These are phyloP conservation scores for Tanozyma kutaoensis DNA, from an alignment of 805 yeast genomes.

Conservation along the genomic window DNA sequence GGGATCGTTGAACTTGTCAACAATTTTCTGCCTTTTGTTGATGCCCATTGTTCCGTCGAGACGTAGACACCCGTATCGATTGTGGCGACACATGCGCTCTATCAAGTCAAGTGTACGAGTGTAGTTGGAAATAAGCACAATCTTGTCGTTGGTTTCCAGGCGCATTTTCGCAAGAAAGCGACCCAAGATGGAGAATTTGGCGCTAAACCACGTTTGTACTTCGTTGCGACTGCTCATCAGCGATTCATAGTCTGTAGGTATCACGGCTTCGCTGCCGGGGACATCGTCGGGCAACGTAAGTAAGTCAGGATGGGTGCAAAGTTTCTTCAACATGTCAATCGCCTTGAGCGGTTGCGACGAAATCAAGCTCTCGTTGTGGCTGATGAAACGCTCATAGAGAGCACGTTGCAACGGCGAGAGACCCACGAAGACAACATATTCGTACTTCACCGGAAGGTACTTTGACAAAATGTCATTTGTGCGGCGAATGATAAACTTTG, in stretches of 20 bases:
- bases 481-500: constrained; percentile 84
- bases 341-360: constrained; percentile 79
- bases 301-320: constrained; percentile 90
- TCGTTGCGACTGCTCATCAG: constrained; percentile 42
- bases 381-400: constrained; percentile 61
- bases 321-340: constrained; percentile 75
- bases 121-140: constrained; percentile 87
- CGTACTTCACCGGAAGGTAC: constrained; percentile 90
- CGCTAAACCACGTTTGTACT: constrained; percentile 71
- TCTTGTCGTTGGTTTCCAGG: constrained; percentile 81
- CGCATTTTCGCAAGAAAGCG: constrained; percentile 70
- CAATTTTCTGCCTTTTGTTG: constrained; percentile 84
- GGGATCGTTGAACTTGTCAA: constrained; percentile 85
- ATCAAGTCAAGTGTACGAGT: constrained; percentile 89
- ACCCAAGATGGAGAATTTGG: constrained; percentile 76
- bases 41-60: constrained; percentile 90
- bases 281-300: constrained; percentile 64
- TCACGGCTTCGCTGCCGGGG: constrained; percentile 48
- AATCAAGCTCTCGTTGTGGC: constrained; percentile 58
- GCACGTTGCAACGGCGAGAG: constrained; percentile 64
- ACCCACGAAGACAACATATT: constrained; percentile 89
- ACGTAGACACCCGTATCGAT: constrained; percentile 64
- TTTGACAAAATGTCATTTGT: constrained; percentile 91
- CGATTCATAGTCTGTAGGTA: constrained; percentile 59
- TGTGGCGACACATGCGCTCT: constrained; percentile 69